Conservation (phyloP, 495 filamentous ascomycete species). For the Echria macrotheca region DNA sequence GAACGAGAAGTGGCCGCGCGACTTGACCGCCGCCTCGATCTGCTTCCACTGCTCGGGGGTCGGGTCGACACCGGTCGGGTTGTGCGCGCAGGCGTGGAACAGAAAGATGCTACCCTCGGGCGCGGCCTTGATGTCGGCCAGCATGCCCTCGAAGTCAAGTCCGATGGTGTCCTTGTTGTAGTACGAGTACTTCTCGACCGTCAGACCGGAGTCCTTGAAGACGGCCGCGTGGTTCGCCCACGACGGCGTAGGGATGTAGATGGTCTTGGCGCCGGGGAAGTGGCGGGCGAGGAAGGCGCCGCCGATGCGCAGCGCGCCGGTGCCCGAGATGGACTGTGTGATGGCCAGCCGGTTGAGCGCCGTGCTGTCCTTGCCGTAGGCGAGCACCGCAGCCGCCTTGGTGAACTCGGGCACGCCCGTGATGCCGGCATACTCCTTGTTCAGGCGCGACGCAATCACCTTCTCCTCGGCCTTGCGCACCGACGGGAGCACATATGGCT, state of each 20-base stretch:
- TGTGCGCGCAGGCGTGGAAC: conserved; percentile 96
- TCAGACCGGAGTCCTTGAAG: conserved; percentile 86
- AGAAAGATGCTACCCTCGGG: conserved; percentile 83
- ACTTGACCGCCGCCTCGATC: conserved; percentile 86
- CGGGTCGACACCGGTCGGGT: conserved; percentile 96
- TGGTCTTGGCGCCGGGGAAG: conserved; percentile 84
- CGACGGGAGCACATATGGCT: conserved; percentile 94
- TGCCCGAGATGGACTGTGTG: conserved; percentile 97
- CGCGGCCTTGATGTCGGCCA: conserved; percentile 84
- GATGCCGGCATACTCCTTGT: conserved; percentile 98
- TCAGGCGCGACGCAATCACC: conserved; percentile 65
- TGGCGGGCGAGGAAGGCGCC: conserved; percentile 86
- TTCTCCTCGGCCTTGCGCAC: conserved; percentile 85
- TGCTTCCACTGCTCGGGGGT: conserved; percentile 87
- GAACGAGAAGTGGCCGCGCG: conserved; percentile 86
- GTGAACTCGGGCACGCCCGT: conserved; percentile 93
- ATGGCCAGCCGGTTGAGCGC: conserved; percentile 79
- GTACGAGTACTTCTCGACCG: conserved; percentile 93
- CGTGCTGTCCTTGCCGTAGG: conserved; percentile 76
- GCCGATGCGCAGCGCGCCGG: conserved; percentile 89
- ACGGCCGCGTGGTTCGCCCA: conserved; percentile 98
- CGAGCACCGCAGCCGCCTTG: conserved; percentile 81
- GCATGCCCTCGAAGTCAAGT: conserved; percentile 90
- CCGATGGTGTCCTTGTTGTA: conserved; percentile 99
- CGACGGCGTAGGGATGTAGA: conserved; percentile 92